Conservation (phyloP, 2,329 filamentous ascomycete species). For the Bertia moriformis region DNA sequence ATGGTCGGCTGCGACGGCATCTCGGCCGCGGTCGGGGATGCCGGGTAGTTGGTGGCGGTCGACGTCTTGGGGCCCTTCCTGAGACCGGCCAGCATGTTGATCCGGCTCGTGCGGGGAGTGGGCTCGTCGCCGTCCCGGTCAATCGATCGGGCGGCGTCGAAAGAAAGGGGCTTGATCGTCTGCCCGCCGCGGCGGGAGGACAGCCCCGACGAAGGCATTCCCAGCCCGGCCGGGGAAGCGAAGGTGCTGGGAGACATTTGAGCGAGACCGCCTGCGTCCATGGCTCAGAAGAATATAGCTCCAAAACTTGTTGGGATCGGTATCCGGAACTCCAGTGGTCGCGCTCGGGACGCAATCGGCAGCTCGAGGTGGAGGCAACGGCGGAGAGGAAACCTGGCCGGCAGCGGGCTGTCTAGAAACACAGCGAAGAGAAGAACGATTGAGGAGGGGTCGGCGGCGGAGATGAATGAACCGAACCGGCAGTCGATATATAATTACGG, state of each 20-base stretch:
- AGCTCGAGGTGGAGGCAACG: not conserved
- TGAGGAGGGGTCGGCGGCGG: not conserved
- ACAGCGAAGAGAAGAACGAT: not conserved
- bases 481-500: no score
- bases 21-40: slow-evolving; percentile 22
- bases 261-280: slow-evolving; percentile 98
- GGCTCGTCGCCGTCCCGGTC: slow-evolving; percentile 50
- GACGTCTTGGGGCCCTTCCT: slow-evolving; percentile 84
- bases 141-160: slow-evolving; percentile 44
- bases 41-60: slow-evolving; percentile 21
- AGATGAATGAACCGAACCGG: no score
- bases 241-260: slow-evolving; percentile 93
- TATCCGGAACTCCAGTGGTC: no score
- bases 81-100: slow-evolving; percentile 81
- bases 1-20: no score
- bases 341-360: no score
- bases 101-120: slow-evolving; percentile 84
- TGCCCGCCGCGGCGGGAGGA: slow-evolving; percentile 74
- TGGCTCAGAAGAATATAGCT: slow-evolving; percentile 23
- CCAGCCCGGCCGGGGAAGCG: slow-evolving; percentile 54
- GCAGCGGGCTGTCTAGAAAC: not conserved
- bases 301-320: not conserved
- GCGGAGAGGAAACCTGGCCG: not conserved
- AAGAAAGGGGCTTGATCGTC: slow-evolving; percentile 80
- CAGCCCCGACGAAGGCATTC: no score